Conservation (phyloP, 2,329 filamentous ascomycete genomes). For the Epichloe typhina region DNA sequence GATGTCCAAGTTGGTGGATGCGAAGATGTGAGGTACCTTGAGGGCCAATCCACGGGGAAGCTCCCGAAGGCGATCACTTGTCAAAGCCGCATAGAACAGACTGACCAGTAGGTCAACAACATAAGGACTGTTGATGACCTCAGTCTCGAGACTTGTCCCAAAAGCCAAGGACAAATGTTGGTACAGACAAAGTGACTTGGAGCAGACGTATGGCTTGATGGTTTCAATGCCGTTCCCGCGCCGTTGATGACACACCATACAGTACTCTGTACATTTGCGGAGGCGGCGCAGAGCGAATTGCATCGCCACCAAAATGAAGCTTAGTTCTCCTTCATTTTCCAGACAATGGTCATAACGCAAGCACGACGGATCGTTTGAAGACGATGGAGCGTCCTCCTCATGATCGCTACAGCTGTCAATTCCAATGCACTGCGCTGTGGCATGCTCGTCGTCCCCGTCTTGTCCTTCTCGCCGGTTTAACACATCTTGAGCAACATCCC, state of each 20-base stretch:
- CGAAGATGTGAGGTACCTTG: constrained; percentile 14
- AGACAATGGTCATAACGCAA: constrained; percentile 19
- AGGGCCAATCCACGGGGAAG: constrained; percentile 30
- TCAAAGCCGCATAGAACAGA: constrained; percentile 58
- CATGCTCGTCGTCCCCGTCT: neutral
- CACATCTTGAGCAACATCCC: constrained; percentile 32
- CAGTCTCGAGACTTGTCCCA: constrained; percentile 73
- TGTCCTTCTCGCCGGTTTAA: constrained; percentile 3
- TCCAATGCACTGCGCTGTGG: neutral
- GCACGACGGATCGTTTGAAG: constrained; percentile 5
- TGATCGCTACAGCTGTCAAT: neutral
- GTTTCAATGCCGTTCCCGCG: constrained; percentile 52
- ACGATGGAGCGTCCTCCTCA: constrained; percentile 1
- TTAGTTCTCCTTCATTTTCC: constrained; percentile 23
- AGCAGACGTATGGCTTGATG: constrained; percentile 70
- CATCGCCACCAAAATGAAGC: constrained; percentile 46
- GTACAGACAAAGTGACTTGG: constrained; percentile 61
- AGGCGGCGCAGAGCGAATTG: constrained; percentile 70
- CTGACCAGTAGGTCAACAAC: constrained; percentile 77
- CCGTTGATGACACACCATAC: constrained; percentile 67
- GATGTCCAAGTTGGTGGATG: neutral
- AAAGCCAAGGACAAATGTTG: constrained; percentile 83
- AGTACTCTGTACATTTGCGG: constrained; percentile 72
- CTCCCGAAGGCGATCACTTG: constrained; percentile 24
- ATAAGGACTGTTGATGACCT: constrained; percentile 64